Evolutionary conservation across 495 filamentous ascomycete genomes (phyloP), one percentile per base, ranked within the genome.

Genomic region (Penicillium robsamsonii): DNA sequence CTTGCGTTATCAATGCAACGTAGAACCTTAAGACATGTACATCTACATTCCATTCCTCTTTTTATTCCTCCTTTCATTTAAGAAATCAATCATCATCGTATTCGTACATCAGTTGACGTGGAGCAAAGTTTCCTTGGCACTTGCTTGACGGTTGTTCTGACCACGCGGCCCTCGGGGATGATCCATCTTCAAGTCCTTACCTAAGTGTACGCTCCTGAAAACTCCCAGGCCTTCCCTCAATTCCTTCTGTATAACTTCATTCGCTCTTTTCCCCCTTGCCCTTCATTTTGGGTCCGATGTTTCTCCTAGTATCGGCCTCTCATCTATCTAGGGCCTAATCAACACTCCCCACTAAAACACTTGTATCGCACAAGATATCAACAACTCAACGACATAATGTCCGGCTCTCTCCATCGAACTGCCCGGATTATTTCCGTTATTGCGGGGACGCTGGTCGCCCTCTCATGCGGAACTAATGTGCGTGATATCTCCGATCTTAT

Each of bases 391-490:
- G 27, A 55, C 57, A 53, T 50, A 35, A 74, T 76, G 69, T 44
- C 61, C 33, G 57, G 55, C 35, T 68, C 70, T 33, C 18, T 53
- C 31, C 63, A 68, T 50, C 67, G 62, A 51, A 70, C 64, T 31
- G 67, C 67, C 25, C 73, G 91, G 69, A 70, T 92, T 38, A 76
- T 90, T 52, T 93, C 91, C 58, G 90, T 90, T 48, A 72, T 92
- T 62, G 94, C 94, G 29, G 93, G 89, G 22, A 96, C 91, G 35
- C 67, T 85, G 59, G 91, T 97, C 57, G 84, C 92, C 35, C 76
- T 98, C 55, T 89, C 92, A 57, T 95, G 91, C 71, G 93, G 93
- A 56, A 96, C 92, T 43, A 97, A 96, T 75, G 92, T 95, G 73
- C 66, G 87, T 62, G 50, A 41, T 49, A 43, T 43, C 20, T 40